Base-by-base conservation (phyloP, 768 basidiomycete genomes). In the Suillus subluteus region DNA sequence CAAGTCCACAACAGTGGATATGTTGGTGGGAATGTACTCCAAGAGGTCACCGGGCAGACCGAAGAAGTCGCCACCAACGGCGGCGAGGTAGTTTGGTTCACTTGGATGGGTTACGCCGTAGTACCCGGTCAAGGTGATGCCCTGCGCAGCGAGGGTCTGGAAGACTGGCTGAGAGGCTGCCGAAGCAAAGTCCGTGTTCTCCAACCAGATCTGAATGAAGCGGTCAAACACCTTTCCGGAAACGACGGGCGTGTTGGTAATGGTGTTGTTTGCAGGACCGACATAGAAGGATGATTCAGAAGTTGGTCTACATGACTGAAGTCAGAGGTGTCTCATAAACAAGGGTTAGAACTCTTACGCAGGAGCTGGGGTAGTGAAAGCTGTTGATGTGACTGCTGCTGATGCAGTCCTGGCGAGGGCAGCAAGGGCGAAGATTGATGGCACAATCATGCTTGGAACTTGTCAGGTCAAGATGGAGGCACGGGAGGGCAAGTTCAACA, bases 1-100 rank as follows among this genome's bases (percentile, higher is more conserved):
- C 21, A 90, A 78, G 68, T 91, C 89, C 32, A 87, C 83, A 52
- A 89, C 69, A 16, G 84, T 87, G 4, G 87, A 86, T 9, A 88
- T 76, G 70, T 87, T 88, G 37, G 67, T 70, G 0, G 83, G 82
- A 41, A 87, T 65, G 35, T 0, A 11, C 21, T 64, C 65, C 18
- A 69, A 35, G 0, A 70, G 72, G 63, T 90, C 87, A 65, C 75
- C 79, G 1, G 73, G 75, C 73, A 83, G 78, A 40, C 83, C 88
- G 59, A 76, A 86, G 73, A 84, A 88, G 72, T 86, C 83, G 46
- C 88, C 88, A 21, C 83, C 84, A 12, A 80, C 76, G 1, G 78
- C 73, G 15, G 86, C 82, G 23, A 73, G 4, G 63, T 83, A 89
- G 75, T 91, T 90, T 40, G 89, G 88, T 73, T 90, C 79, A 1